Percentiles rank a stretch among this genome's conserved stretches.
Evolutionary conservation across 2,329 filamentous ascomycete genomes (phyloP).

Genomic region (Didymella lethalis): DNA sequence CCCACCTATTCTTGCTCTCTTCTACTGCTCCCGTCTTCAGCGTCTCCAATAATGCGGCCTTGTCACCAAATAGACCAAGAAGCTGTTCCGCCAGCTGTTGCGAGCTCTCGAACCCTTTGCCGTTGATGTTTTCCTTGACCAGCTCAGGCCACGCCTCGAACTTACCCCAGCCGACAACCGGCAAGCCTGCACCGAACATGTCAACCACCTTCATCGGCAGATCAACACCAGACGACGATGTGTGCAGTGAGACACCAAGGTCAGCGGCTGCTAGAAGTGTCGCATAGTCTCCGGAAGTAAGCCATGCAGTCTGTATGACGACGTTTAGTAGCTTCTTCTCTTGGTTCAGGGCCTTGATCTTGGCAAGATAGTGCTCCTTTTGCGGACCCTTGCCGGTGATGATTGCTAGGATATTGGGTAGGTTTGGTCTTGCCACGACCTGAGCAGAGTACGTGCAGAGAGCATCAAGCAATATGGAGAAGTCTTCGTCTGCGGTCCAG

Average conservation of each 20-base stretch:
- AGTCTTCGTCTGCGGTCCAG: constrained; percentile 97
- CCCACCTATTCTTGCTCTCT: constrained; percentile 83
- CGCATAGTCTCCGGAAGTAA: constrained; percentile 85
- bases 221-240: constrained; percentile 91
- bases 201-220: constrained; percentile 99
- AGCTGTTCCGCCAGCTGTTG: constrained; percentile 71
- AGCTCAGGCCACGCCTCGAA: constrained; percentile 92
- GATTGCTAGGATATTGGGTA: constrained; percentile 79
- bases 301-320: constrained; percentile 81
- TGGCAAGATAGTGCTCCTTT: constrained; percentile 74
- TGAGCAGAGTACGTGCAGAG: constrained; percentile 74
- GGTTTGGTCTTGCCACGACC: constrained; percentile 55
- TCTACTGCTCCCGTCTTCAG: constrained; percentile 73
- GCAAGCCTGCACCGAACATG: constrained; percentile 95
- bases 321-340: constrained; percentile 72
- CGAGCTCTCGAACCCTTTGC: constrained; percentile 79
- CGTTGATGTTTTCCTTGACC: constrained; percentile 87
- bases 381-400: constrained; percentile 95
- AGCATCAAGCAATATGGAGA: constrained; percentile 83
- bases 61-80: constrained; percentile 66
- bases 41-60: constrained; percentile 62
- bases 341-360: constrained; percentile 68
- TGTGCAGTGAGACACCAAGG: constrained; percentile 89
- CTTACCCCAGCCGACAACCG: constrained; percentile 83
- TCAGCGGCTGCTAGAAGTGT: constrained; percentile 83